Conservation (phyloP, 2,329 filamentous ascomycete genomes). For the Colletotrichum graminicola region DNA sequence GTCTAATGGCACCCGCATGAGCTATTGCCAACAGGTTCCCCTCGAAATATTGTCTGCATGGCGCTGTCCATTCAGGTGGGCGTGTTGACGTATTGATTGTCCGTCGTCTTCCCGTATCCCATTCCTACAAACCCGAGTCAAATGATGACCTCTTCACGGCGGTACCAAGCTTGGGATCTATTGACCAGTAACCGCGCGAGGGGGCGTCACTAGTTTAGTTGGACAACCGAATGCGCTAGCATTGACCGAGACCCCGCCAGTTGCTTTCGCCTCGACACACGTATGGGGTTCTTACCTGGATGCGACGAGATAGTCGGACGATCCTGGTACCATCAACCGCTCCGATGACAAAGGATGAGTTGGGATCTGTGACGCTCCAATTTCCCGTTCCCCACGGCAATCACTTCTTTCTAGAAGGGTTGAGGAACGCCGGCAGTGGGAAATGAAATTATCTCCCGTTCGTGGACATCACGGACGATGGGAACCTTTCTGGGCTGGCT, state of each 20-base stretch:
- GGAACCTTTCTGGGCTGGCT: conserved; percentile 25
- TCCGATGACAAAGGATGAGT: conserved; percentile 21
- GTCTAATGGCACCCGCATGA: neutral
- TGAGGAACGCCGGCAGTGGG: conserved; percentile 40
- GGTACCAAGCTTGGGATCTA: conserved; percentile 24
- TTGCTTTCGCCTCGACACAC: conserved; percentile 16
- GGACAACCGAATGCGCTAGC: conserved; percentile 8
- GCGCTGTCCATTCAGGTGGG: conserved; percentile 32
- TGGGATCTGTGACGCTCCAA: conserved; percentile 34
- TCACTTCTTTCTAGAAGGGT: conserved; percentile 44
- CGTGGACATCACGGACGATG: conserved; percentile 28
- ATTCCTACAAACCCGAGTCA: neutral
- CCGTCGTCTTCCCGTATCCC: conserved; percentile 29
- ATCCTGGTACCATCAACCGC: conserved; percentile 21
- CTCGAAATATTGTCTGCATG: conserved; percentile 4
- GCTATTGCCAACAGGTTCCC: conserved; percentile 16
- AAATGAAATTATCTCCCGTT: conserved; percentile 43
- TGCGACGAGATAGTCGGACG: conserved; percentile 10
- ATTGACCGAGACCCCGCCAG: conserved; percentile 14
- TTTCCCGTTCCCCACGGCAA: conserved; percentile 42
- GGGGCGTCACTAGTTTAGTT: conserved; percentile 24
- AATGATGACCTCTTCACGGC: neutral
- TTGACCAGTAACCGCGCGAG: conserved; percentile 25
- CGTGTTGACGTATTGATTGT: conserved; percentile 18
- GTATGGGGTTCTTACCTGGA: conserved; percentile 24